Base-by-base conservation (phyloP, 768 basidiomycete genomes). In the Chalciporus chontae region DNA sequence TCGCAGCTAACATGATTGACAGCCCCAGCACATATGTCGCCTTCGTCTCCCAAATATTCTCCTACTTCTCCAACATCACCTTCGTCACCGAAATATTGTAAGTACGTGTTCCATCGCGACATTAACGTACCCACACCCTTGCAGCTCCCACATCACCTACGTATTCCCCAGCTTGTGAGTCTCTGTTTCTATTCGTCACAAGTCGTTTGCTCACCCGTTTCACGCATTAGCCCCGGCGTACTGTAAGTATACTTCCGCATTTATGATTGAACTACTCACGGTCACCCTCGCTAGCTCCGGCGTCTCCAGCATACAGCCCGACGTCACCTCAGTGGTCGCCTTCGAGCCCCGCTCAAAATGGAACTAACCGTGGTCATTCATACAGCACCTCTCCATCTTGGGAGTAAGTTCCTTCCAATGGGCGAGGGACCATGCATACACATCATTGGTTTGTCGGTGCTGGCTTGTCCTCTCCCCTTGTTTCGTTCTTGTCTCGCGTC, bases 11-110 rank as follows among this genome's bases (percentile, higher is more conserved):
- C 18, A 5, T 48, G 43, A 47, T 52, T 53, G 40, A 48, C 60
- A 87, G 87, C 89, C 5, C 88, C 90, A 29, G 79, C 83, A 19
- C 85, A 89, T 48, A 79, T 87, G 74, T 94, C 93, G 8, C 93
- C 92, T 0, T 83, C 93, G 4, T 94, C 91, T 26, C 93, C 93
- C 7, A 90, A 86, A 61, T 96, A 94, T 69, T 94, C 91, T 10
- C 94, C 94, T 3, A 92, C 94, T 0, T 94, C 92, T 4, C 94
- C 94, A 67, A 81, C 85, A 8, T 93, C 90, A 3, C 94, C 94
- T 0, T 80, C 94, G 3, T 94, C 92, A 31, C 94, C 94, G 48
- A 90, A 87, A 79, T 92, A 91, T 67, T 92, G 90, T 91, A 70
- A 56, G 89, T 75, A 5, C 10, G 6, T 19, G 0, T 19, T 43